These are phyloP conservation scores for Thraustotheca clavata DNA, from an alignment of 352 stramenopile species.

Conservation along the genomic window DNA sequence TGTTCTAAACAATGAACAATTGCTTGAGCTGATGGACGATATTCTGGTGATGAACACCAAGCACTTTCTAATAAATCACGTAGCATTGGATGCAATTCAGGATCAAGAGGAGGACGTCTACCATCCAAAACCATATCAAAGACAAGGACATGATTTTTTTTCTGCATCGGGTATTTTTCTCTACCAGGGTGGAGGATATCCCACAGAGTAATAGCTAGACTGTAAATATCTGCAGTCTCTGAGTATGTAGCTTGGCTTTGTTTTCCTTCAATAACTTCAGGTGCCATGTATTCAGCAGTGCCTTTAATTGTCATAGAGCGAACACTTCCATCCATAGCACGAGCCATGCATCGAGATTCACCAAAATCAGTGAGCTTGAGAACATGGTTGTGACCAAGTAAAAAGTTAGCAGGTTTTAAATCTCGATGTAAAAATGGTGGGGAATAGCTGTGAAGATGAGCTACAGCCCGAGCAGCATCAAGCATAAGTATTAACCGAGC, in stretches of 20 bases:
- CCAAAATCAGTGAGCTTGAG: conserved; percentile 62
- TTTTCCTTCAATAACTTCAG: conserved; percentile 67
- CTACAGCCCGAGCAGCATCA: conserved; percentile 26
- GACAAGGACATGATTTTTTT: conserved; percentile 53
- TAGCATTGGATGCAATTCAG: conserved; percentile 31
- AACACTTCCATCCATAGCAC: background rate
- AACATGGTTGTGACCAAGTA: conserved; percentile 27
- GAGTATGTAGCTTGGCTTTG: conserved; percentile 56
- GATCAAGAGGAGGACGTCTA: conserved; percentile 37
- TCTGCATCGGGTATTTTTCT: conserved; percentile 55
- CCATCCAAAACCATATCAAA: conserved; percentile 58
- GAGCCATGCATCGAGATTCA: conserved; percentile 28
- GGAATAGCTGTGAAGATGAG: conserved; percentile 19
- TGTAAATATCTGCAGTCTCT: conserved; percentile 63
- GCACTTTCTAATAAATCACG: conserved; percentile 39
- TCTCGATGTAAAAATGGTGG: conserved; percentile 22
- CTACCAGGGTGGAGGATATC: conserved; percentile 54
- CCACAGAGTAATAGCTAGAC: conserved; percentile 68
- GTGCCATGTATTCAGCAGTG: conserved; percentile 77
- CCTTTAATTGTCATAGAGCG: conserved; percentile 57
- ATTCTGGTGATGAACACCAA: conserved; percentile 33
- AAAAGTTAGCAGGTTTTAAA: conserved; percentile 32
- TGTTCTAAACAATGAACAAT: conserved; percentile 20
- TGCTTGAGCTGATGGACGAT: conserved; percentile 25
- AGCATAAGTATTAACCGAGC: conserved; percentile 37